A percentile compares a stretch with the other conserved stretches of the same genome.
Evolutionary conservation across 768 basidiomycete species (phyloP).

Genomic region (Boletus rubroflammeus): DNA sequence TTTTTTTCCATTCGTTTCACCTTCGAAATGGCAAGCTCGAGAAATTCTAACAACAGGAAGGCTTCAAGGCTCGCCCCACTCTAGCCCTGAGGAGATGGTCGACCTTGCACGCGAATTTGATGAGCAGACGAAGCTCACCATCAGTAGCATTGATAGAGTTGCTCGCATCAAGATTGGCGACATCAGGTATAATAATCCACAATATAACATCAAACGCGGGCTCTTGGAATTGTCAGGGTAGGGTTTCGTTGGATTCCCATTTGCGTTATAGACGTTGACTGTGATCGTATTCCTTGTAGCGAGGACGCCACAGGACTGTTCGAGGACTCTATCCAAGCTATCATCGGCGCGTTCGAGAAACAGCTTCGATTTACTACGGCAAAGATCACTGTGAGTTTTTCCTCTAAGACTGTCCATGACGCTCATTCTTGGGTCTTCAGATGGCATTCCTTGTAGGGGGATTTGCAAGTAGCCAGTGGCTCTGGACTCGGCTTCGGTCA

Average conservation of each 20-base stretch:
- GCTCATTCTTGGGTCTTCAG: neutral
- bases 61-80: constrained; percentile 1
- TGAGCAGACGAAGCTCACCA: constrained; percentile 4
- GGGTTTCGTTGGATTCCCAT: neutral
- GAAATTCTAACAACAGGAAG: neutral
- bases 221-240: constrained; percentile 8
- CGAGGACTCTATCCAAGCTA: constrained; percentile 7
- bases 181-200: neutral
- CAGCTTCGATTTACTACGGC: neutral
- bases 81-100: constrained; percentile 1
- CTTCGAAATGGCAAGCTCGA: neutral
- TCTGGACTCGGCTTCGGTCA: constrained; percentile 5
- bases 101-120: constrained; percentile 7
- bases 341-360: constrained; percentile 9
- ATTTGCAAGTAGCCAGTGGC: constrained; percentile 1
- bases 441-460: constrained; percentile 14
- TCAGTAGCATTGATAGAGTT: neutral
- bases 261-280: no score
- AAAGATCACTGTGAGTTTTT: constrained; percentile 1
- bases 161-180: neutral
- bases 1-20: neutral
- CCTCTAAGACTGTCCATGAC: neutral
- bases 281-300: neutral
- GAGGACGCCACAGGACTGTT: constrained; percentile 8
- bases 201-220: constrained; percentile 4